Evolutionary conservation across 2,329 filamentous ascomycete species (phyloP), one percentile per base, ranked within the genome.

Genomic region (Ophidiomyces ophidiicola): DNA sequence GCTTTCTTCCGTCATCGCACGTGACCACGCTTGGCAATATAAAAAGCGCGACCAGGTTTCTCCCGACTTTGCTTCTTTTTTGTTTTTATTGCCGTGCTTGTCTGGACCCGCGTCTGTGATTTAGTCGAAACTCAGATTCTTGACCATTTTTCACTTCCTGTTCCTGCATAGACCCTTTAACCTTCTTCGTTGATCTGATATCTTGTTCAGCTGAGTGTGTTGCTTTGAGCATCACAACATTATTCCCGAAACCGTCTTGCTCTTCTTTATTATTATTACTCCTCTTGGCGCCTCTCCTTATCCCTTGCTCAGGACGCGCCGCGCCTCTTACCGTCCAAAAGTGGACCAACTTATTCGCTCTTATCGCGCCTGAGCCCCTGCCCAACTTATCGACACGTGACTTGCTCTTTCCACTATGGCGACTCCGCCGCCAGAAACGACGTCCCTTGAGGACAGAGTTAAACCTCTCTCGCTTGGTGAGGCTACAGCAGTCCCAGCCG

Each of bases 1-100:
- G n/a, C n/a, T n/a, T n/a, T n/a, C n/a, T n/a, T n/a, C n/a, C n/a
- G n/a, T n/a, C n/a, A n/a, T n/a, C n/a, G n/a, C n/a, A n/a, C n/a
- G n/a, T n/a, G n/a, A n/a, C n/a, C n/a, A n/a, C n/a, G n/a, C n/a
- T 63, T 64, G 61, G 61, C 61, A 53, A 53, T 60, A 63, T 64
- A 63, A 62, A 63, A 53, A 50, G 52, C 40, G 48, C 48, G 46
- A 47, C 50, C 34, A 28, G 8, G 18, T 19, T 37, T 33, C 14
- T 54, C 56, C 56, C 56, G 47, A 44, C 41, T 49, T 44, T 45
- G 32, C 32, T 44, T 48, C 36, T 43, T 31, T 39, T 52, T 47
- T 41, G 46, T 51, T 46, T 42, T 34, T 53, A 41, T 52, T 50
- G 48, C 51, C 37, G 41, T 30, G 14, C 25, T 36, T 35, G 7